Percentiles rank a stretch among this genome's conserved stretches.
Conservation (phyloP, 768 basidiomycete genomes). For the Saitozyma sp. region DNA sequence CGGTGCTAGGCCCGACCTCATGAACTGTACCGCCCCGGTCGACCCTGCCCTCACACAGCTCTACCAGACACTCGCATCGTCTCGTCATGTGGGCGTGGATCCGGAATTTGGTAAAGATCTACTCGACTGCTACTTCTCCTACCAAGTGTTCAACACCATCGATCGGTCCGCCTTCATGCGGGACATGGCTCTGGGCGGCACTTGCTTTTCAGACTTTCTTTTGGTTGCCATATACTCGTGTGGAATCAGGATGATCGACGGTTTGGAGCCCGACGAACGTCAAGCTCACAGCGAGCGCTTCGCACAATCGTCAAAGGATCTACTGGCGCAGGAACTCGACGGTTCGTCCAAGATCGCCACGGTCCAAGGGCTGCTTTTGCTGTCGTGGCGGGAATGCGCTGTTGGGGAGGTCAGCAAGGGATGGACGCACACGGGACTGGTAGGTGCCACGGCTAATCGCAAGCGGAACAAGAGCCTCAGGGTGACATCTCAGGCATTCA, state of each 20-base stretch:
- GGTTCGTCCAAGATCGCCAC: conserved; percentile 11
- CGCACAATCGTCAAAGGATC: conserved; percentile 13
- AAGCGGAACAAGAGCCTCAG: no score
- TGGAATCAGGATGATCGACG: conserved; percentile 17
- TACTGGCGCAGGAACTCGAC: conserved; percentile 16
- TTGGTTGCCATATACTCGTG: conserved; percentile 17
- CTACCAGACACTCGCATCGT: no score
- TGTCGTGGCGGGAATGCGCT: conserved; percentile 2
- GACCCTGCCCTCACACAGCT: background rate
- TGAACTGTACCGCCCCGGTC: conserved; percentile 10
- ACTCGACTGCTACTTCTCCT: conserved; percentile 11
- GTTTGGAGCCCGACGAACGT: conserved; percentile 8
- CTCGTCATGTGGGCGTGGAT: no score
- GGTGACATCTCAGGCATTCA: conserved; percentile 11
- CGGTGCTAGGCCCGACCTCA: background rate
- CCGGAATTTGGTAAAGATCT: conserved; percentile 12
- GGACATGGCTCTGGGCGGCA: conserved; percentile 18
- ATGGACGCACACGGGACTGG: conserved; percentile 11
- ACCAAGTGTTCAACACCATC: conserved; percentile 12
- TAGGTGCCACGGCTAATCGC: no score
- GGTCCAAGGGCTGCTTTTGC: conserved; percentile 6
- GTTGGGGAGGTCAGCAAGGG: conserved; percentile 10
- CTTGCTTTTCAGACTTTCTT: conserved; percentile 17
- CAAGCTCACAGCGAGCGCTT: conserved; percentile 15
- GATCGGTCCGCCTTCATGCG: conserved; percentile 11